These are phyloP conservation scores for Hypomontagnella monticulosa DNA, from an alignment of 495 filamentous ascomycete genomes.

Conservation along the genomic window DNA sequence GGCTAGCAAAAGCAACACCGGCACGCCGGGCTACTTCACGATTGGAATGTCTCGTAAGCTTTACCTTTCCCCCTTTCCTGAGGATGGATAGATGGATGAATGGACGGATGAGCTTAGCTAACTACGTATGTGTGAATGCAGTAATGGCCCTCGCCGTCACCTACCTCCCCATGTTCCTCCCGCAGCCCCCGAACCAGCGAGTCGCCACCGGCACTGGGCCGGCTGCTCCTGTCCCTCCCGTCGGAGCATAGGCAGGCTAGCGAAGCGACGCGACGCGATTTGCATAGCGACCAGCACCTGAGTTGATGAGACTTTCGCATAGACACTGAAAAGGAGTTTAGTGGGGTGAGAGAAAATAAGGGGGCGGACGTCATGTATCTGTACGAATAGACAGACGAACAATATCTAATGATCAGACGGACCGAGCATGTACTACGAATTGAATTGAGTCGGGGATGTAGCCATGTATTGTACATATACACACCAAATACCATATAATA, in stretches of 20 bases:
- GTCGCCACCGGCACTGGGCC: constrained; percentile 51
- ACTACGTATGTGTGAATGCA: constrained; percentile 41
- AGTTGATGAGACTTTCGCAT: too few relatives aligned
- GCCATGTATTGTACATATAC: too few relatives aligned
- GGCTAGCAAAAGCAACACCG: constrained; percentile 65
- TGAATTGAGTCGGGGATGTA: too few relatives aligned
- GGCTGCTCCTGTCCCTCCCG: constrained; percentile 48
- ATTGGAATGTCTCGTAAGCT: constrained; percentile 85
- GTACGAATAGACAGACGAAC: too few relatives aligned
- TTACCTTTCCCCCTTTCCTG: too few relatives aligned
- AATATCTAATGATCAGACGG: too few relatives aligned
- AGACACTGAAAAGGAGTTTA: too few relatives aligned
- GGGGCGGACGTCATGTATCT: too few relatives aligned
- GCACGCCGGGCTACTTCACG: constrained; percentile 83
- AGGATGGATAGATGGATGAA: background rate
- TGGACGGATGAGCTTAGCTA: background rate
- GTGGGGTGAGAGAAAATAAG: too few relatives aligned
- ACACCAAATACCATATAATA: too few relatives aligned
- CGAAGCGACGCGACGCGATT: background rate
- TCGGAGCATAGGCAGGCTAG: constrained; percentile 19
- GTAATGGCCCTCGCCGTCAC: constrained; percentile 83
- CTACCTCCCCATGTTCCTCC: constrained; percentile 87
- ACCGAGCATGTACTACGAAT: too few relatives aligned
- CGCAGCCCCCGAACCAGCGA: constrained; percentile 56
- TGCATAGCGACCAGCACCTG: background rate